Conservation (phyloP, 768 basidiomycete species). For the Hortiboletus flavorubellus region DNA sequence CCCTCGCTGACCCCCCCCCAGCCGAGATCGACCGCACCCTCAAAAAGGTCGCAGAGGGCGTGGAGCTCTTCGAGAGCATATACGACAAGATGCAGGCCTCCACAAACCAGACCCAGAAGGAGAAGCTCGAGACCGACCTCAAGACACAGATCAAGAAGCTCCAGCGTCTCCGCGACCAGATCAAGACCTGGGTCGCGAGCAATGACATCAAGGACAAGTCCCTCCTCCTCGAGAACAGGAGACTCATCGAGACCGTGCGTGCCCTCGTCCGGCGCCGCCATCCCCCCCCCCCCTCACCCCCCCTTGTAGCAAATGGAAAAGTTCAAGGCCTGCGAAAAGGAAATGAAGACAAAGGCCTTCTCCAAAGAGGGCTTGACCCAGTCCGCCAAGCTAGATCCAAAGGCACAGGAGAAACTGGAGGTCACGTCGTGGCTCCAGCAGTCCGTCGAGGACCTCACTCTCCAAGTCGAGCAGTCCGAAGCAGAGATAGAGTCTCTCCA, state of each 20-base stretch:
- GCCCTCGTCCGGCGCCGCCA: slow-evolving; percentile 6
- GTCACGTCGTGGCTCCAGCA: slow-evolving; percentile 81
- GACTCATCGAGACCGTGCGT: slow-evolving; percentile 93
- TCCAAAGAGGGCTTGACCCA: slow-evolving; percentile 97
- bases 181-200: slow-evolving; percentile 94
- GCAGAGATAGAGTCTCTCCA: slow-evolving; percentile 91
- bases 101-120: slow-evolving; percentile 96
- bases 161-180: slow-evolving; percentile 79
- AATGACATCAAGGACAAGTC: slow-evolving; percentile 99
- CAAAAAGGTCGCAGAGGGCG: slow-evolving; percentile 95
- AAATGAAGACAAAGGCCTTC: slow-evolving; percentile 99
- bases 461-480: slow-evolving; percentile 92
- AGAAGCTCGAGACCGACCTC: slow-evolving; percentile 93
- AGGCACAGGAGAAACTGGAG: slow-evolving; percentile 95
- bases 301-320: slow-evolving; percentile 96
- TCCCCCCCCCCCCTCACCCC: neutral
- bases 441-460: slow-evolving; percentile 86
- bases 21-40: slow-evolving; percentile 98
- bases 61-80: slow-evolving; percentile 91
- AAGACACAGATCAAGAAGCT: slow-evolving; percentile 99
- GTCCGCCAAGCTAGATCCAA: slow-evolving; percentile 92
- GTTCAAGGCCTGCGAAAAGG: slow-evolving; percentile 99
- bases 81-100: slow-evolving; percentile 98
- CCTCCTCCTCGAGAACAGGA: slow-evolving; percentile 85
- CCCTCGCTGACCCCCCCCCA: slow-evolving; percentile 31